Evolutionary conservation across 2,329 filamentous ascomycete genomes (phyloP), one percentile per base, ranked within the genome.

Genomic region (Alternaria incomplexa): DNA sequence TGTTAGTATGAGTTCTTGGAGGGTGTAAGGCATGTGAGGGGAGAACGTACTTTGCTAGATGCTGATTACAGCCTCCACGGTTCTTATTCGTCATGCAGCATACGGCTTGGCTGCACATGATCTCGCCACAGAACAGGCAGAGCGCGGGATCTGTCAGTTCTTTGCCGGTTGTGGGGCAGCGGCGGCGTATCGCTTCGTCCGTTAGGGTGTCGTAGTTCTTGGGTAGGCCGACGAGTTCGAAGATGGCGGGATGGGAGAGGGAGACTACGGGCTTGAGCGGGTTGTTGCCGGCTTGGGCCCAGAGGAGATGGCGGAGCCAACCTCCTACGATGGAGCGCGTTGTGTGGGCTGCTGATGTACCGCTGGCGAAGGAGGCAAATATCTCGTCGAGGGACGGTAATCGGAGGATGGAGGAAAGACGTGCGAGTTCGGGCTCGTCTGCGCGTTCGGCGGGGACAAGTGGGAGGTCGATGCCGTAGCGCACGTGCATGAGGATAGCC

Each of bases 71-170:
- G 30, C 96, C 44, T 72, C 79, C 69, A 43, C 83, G 80, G 47
- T 80, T 81, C 61, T 87, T 87, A 63, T 88, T 85, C 71, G 89
- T 89, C 75, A 92, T 88, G 78, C 96, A 99, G 82, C 96, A 99
- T 50, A 94, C 91, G 48, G 91, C 93, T 83, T 99, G 96, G 10
- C 91, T 93, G 81, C 96, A 99, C 80, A 97, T 95, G 44, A 99
- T 93, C n/a, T 94, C 93, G 32, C 96, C 95, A 76, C 96, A 99
- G 82, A 97, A 93, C 43, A 99, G 86, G 76, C 96, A 99, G 40
- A 99, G 88, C 67, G 91, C 92, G 0, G 96, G 93, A 79, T 99
- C 96, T 3, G 90, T 91, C 54, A 99, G 83, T 71, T 97, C 95
- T 77, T 96, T 96, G 68, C 93, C 93, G 1, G 93, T 97, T 2